Conservation (phyloP, 2,329 filamentous ascomycete genomes). For the Colletotrichum incanum region DNA sequence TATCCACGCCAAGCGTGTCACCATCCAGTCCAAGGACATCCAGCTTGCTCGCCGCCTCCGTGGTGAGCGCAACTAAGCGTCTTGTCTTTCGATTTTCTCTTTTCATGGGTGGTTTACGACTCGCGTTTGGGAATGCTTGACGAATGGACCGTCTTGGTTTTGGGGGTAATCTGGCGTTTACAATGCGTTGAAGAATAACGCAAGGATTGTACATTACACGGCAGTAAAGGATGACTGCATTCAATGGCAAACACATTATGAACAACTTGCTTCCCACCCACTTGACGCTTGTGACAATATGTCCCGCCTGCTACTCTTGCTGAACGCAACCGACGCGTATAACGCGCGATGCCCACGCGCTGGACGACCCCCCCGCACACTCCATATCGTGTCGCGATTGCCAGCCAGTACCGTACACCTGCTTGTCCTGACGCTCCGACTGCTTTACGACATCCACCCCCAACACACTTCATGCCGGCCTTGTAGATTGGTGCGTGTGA, state of each 20-base stretch:
- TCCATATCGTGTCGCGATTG: no score
- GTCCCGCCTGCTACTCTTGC: no score
- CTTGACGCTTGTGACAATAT: background rate
- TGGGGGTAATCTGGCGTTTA: conserved; percentile 64
- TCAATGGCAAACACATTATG: conserved; percentile 55
- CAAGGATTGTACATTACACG: conserved; percentile 62
- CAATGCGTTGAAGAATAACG: conserved; percentile 57
- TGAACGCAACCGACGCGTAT: no score
- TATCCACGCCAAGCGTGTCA: conserved; percentile 99
- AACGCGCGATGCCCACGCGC: no score
- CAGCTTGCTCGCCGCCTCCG: conserved; percentile 96
- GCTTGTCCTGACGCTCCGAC: no score
- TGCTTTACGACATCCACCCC: no score
- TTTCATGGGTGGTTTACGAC: conserved; percentile 58
- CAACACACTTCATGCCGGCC: no score
- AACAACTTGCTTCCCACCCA: conserved; percentile 38
- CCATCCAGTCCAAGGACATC: conserved; percentile 97
- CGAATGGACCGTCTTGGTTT: conserved; percentile 50
- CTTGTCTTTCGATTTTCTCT: conserved; percentile 47
- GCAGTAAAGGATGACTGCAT: conserved; percentile 54
- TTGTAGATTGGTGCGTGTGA: no score
- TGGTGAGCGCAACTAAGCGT: conserved; percentile 87
- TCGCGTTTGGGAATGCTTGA: conserved; percentile 59
- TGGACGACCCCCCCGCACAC: no score
- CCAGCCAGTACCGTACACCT: no score